phyloP scores from a whole-genome alignment of 1,284 basidiomycete species.

The Leccinum pachyderme region DNA sequence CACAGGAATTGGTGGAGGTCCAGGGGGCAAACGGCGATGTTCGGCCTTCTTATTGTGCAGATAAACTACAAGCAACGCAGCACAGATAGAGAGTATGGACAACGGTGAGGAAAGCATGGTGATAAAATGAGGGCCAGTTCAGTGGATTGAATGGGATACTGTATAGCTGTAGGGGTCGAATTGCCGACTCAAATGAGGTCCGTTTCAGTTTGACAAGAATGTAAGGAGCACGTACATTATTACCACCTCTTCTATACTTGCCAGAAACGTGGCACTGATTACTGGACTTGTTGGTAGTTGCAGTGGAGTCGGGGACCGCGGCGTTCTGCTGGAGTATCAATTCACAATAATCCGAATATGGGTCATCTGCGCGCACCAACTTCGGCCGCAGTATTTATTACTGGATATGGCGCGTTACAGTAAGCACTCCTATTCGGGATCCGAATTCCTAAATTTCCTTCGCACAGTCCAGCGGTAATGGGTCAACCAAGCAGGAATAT shows the following conservation, averaged over 20 bases:
- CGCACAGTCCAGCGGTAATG: too few species aligned
- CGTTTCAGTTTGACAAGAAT: neutral
- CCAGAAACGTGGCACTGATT: neutral
- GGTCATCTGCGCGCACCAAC: too few species aligned
- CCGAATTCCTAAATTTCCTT: too few species aligned
- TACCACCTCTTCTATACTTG: neutral
- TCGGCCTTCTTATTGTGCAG: constrained; percentile 12
- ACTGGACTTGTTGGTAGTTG: neutral
- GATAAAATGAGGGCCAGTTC: neutral
- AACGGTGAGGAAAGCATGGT: constrained; percentile 3
- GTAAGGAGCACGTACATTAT: neutral
- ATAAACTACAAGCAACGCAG: constrained; percentile 7
- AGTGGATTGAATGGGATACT: neutral
- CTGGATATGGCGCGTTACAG: too few species aligned
- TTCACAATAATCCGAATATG: too few species aligned
- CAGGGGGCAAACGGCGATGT: constrained; percentile 21
- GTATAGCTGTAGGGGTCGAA: neutral
- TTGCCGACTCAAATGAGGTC: neutral
- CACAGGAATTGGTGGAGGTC: constrained; percentile 19
- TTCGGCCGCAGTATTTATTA: too few species aligned
- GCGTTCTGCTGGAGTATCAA: too few species aligned
- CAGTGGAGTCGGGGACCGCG: neutral
- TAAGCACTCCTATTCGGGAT: too few species aligned
- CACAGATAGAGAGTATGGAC: constrained; percentile 6
- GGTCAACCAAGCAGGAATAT: neutral